phyloP scores from a whole-genome alignment of 352 stramenopile species.

The Phytophthora foliorum region DNA sequence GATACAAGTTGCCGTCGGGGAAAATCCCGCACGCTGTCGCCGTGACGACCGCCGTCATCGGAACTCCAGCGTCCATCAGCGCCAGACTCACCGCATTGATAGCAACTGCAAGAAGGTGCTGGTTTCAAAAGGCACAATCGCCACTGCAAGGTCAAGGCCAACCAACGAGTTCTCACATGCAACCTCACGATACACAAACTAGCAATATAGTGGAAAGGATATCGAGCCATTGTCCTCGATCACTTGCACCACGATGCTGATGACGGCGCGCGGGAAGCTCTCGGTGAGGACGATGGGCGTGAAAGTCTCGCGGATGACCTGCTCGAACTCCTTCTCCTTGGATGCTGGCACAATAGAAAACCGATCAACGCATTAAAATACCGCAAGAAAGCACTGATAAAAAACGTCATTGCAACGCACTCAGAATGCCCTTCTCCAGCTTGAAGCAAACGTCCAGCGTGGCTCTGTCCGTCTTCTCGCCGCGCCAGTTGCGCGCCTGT shows the following conservation, averaged over 20 bases:
- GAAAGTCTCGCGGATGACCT: constrained; percentile 85
- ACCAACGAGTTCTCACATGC: constrained; percentile 12
- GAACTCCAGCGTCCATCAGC: constrained; percentile 84
- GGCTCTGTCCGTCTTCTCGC: constrained; percentile 69
- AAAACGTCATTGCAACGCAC: constrained; percentile 45
- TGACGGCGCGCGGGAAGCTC: constrained; percentile 83
- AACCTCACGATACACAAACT: constrained; percentile 22
- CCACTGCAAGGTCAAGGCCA: constrained; percentile 52
- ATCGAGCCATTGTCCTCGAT: constrained; percentile 86
- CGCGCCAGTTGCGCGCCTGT: constrained; percentile 77
- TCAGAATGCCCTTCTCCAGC: constrained; percentile 79
- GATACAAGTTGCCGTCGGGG: constrained; percentile 66
- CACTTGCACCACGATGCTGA: constrained; percentile 89
- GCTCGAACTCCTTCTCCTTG: constrained; percentile 89
- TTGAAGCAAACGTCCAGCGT: constrained; percentile 85
- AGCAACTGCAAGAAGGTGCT: constrained; percentile 75
- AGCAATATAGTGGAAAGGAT: constrained; percentile 46
- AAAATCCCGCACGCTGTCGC: constrained; percentile 77
- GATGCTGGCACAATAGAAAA: constrained; percentile 45
- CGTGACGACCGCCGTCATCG: constrained; percentile 77
- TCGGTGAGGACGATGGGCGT: constrained; percentile 72
- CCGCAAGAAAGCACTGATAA: neutral
- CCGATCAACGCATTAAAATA: constrained; percentile 1
- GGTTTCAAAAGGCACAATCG: constrained; percentile 22
- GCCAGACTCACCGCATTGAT: constrained; percentile 85